Percentiles rank a stretch among this genome's conserved stretches.
Conservation (phyloP, 1,284 basidiomycete species). For the Serendipita sp. region DNA sequence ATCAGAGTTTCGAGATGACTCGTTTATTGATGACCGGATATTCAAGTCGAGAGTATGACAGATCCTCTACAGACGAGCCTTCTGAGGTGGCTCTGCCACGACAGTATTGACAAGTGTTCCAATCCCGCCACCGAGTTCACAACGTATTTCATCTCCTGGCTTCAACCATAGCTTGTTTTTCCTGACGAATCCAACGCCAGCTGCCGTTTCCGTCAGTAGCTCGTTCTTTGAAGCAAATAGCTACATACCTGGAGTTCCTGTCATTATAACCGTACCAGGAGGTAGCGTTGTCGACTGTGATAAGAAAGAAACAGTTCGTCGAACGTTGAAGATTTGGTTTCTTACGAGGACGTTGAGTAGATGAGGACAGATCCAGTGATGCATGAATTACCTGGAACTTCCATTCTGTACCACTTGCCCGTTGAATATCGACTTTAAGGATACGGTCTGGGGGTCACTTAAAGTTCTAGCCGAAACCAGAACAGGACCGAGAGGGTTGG, state of each 20-base stretch:
- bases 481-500: constrained; percentile 63
- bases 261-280: constrained; percentile 70
- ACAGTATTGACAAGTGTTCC: constrained; percentile 65
- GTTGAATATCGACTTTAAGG: constrained; percentile 56
- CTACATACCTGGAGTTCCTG: constrained; percentile 41
- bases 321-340: constrained; percentile 59
- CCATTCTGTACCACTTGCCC: constrained; percentile 58
- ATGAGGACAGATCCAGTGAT: constrained; percentile 14
- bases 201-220: constrained; percentile 12
- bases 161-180: constrained; percentile 58
- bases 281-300: constrained; percentile 78
- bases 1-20: too few relatives aligned
- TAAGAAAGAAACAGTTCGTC: constrained; percentile 60
- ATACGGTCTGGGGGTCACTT: constrained; percentile 54
- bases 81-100: constrained; percentile 22
- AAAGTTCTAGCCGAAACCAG: constrained; percentile 53
- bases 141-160: constrained; percentile 58
- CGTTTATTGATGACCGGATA: too few relatives aligned
- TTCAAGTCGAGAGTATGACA: too few relatives aligned
- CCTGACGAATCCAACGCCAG: constrained; percentile 59
- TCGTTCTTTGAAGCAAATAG: constrained; percentile 3
- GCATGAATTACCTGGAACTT: constrained; percentile 42
- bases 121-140: constrained; percentile 50
- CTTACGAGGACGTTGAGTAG: constrained; percentile 24
- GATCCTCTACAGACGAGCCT: too few relatives aligned